Evolutionary conservation across 1,284 basidiomycete species (phyloP), one percentile per base, ranked within the genome.

Genomic region (Cutaneotrichosporon cutaneum): DNA sequence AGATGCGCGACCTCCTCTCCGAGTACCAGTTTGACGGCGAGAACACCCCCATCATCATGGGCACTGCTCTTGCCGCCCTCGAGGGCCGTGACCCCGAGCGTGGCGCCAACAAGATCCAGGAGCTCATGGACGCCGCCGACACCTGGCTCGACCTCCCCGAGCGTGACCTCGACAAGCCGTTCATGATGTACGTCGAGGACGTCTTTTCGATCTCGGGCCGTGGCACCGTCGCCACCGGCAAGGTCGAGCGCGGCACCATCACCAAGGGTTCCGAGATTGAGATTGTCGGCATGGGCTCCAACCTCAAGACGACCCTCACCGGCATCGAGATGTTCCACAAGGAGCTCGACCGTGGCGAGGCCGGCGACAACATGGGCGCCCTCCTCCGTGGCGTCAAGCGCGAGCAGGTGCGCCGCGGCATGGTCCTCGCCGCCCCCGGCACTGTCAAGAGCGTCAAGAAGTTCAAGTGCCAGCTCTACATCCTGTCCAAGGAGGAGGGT

Each of bases 321-420:
- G 94, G 94, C 71, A 94, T 98, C 75, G 95, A 99, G 82, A 98
- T 97, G 92, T 99, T 99, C 88, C 94, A 97, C 85, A 98, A 97
- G 85, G 96, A 99, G 83, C 87, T 99, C 65, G 96, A 99, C 60
- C 87, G 94, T 64, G 95, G 93, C 67, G 92, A 98, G 81, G 95
- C 96, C 69, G 96, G 96, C 77, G 96, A 99, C 83, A 99, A 99
- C 85, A 98, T 98, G 93, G 96, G 96, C 73, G 92, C 90, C 63
- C 84, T 99, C 53, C 88, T 99, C 59, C 92, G 96, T 82, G 94
- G 96, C 80, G 83, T 98, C 79, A 98, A 98, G 84, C 90, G 95
- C 70, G 96, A 99, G 80, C 94, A 99, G 81, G 82, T 99, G 77
- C 86, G 86, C 70, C 90, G 96, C 73, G 96, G 96, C 55, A 92